phyloP scores from a whole-genome alignment of 129 eudicot species.

The Rutidosis leptorrhynchoides region DNA sequence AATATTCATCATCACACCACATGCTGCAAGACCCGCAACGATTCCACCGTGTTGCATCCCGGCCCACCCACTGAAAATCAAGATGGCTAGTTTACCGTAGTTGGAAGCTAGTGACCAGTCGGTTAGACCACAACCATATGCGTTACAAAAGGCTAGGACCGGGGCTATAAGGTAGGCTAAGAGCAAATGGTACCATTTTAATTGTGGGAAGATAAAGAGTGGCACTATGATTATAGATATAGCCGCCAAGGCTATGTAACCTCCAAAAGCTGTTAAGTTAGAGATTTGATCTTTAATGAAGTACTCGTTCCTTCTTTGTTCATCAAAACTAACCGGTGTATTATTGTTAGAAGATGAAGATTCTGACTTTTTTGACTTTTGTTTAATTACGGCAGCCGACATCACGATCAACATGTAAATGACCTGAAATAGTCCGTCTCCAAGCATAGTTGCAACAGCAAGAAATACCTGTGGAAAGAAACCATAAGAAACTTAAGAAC shows the following conservation, averaged over 20 bases:
- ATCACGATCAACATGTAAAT: conserved; percentile 39
- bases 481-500: background rate
- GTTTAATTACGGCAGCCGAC: conserved; percentile 3
- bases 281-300: conserved; percentile 63
- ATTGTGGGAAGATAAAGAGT: conserved; percentile 40
- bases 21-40: conserved; percentile 67
- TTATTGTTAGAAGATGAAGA: conserved; percentile 14
- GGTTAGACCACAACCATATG: conserved; percentile 69
- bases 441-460: conserved; percentile 60
- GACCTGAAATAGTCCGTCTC: conserved; percentile 61
- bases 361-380: background rate
- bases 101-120: conserved; percentile 73
- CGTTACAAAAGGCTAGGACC: conserved; percentile 61
- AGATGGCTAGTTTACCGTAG: conserved; percentile 61
- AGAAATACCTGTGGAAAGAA: conserved; percentile 45
- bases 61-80: conserved; percentile 54
- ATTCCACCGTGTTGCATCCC: conserved; percentile 55
- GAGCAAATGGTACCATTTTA: conserved; percentile 61
- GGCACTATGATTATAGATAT: conserved; percentile 45
- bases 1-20: conserved; percentile 77
- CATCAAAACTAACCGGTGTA: conserved; percentile 32
- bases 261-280: conserved; percentile 35
- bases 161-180: conserved; percentile 58
- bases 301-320: conserved; percentile 38
- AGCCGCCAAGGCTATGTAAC: conserved; percentile 45